Base-by-base conservation (phyloP, 345 rosid genomes). In the Melaleuca alternifolia region DNA sequence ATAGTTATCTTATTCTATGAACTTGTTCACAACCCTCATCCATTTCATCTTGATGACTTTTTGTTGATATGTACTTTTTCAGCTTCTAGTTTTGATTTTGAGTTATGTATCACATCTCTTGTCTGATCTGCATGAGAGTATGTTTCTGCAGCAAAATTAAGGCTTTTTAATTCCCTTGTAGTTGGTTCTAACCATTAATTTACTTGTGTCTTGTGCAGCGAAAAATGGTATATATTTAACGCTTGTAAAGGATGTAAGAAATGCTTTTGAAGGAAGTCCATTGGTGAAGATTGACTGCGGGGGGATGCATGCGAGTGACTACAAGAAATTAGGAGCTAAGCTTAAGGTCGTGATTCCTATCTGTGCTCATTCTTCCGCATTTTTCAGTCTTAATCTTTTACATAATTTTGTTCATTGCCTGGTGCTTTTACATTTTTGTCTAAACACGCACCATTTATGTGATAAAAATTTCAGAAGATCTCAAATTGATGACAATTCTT, bases 281-380 rank as follows among this genome's bases (percentile, higher is more conserved):
- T 91, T 97, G 90, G 99, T 91, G 91, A 97, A 93, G 95, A 87
- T 97, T 16, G 92, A 97, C 83, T 96, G 98, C 93, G 86, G 85
- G 85, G 99, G 96, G 52, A 86, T 97, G 96, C 92, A 96, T 83
- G 93, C 96, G 56, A 93, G 94, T 86, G 98, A 97, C 86, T 95
- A 96, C 92, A 97, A 96, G 93, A 97, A 96, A 88, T 87, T 97
- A 86, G 98, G 98, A 86, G 98, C 99, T 85, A 97, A 95, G 91
- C 98, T 97, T 86, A 97, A 84, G 88, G 88, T 84, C 4, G 7
- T 33, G 15, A 41, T 87, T 24, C 15, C 54, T 53, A 20, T 33
- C 12, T 75, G 50, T 71, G 33, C 51, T 15, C 7, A 46, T 57
- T 41, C 79, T 71, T 71, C 77, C 24, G 0, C 23, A 11, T 71